Percentiles rank a stretch among this genome's conserved stretches.
Conservation (phyloP, 163 green algal species). For the Prototheca wickerhamii region DNA sequence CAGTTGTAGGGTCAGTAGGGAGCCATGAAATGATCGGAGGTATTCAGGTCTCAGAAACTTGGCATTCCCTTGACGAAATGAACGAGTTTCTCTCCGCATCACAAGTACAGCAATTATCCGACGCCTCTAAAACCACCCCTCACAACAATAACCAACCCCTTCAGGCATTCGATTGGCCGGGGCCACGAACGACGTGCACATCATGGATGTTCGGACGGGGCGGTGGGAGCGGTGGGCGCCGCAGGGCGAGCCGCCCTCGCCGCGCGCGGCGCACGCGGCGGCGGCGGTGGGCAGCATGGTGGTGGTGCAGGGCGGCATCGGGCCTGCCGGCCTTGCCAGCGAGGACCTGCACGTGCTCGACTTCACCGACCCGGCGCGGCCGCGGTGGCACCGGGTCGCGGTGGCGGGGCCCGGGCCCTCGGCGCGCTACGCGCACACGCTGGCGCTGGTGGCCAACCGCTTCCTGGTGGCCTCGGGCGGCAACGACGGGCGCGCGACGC, state of each 20-base stretch:
- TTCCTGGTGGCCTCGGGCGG: slow-evolving; percentile 95
- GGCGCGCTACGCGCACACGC: slow-evolving; percentile 92
- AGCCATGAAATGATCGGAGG: too few relatives aligned
- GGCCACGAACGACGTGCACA: slow-evolving; percentile 86
- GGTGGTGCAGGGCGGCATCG: slow-evolving; percentile 95
- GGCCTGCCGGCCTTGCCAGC: slow-evolving; percentile 81
- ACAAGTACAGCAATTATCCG: too few relatives aligned
- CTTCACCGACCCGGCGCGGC: slow-evolving; percentile 80
- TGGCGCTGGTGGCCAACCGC: slow-evolving; percentile 91
- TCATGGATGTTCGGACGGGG: slow-evolving; percentile 80
- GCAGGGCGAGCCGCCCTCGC: slow-evolving; percentile 72
- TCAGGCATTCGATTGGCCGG: slow-evolving; percentile 80
- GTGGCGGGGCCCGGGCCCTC: slow-evolving; percentile 83
- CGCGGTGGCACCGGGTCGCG: slow-evolving; percentile 92
- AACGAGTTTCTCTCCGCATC: too few relatives aligned
- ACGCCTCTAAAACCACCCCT: too few relatives aligned
- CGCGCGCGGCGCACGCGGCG: slow-evolving; percentile 89
- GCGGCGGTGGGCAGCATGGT: slow-evolving; percentile 99
- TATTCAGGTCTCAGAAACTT: too few relatives aligned
- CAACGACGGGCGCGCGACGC: slow-evolving; percentile 89
- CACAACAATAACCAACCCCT: too few relatives aligned
- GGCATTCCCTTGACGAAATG: too few relatives aligned
- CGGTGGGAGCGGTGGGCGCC: slow-evolving; percentile 74
- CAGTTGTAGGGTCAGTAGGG: too few relatives aligned
- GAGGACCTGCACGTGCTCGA: slow-evolving; percentile 98